These are phyloP conservation scores for Coprinopsis marcescibilis DNA, from an alignment of 768 basidiomycete genomes.

Conservation along the genomic window DNA sequence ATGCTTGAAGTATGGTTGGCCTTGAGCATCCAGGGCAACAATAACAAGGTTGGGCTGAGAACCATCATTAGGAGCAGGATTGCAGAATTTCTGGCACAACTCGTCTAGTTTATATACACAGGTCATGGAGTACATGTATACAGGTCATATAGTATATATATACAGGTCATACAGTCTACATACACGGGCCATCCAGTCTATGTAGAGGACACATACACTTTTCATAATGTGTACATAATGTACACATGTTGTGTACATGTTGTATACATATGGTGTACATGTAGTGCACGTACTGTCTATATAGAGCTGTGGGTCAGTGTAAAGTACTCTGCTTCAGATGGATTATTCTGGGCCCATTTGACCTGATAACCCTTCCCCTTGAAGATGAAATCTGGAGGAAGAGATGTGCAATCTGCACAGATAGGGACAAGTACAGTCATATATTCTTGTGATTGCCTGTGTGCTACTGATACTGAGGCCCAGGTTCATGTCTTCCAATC, in stretches of 20 bases:
- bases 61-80: slow-evolving; percentile 18
- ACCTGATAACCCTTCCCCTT: slow-evolving; percentile 31
- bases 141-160: too few species aligned
- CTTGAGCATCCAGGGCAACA: not conserved
- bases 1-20: not conserved
- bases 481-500: slow-evolving; percentile 20
- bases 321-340: too few species aligned
- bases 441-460: slow-evolving; percentile 25
- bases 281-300: too few species aligned
- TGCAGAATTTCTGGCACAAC: slow-evolving; percentile 15
- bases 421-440: slow-evolving; percentile 32
- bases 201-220: too few species aligned
- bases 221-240: too few species aligned
- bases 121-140: too few species aligned
- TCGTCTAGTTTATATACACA: too few species aligned
- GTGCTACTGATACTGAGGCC: slow-evolving; percentile 24
- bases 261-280: too few species aligned
- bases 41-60: slow-evolving; percentile 15
- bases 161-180: too few species aligned
- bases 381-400: slow-evolving; percentile 34
- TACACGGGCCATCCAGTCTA: too few species aligned
- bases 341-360: slow-evolving; percentile 36
- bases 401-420: slow-evolving; percentile 30
- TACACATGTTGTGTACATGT: too few species aligned
- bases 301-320: too few species aligned